Percentiles rank a stretch among this genome's conserved stretches.
Evolutionary conservation across 306 rosid genomes (phyloP).

Genomic region (Neltuma alba): DNA sequence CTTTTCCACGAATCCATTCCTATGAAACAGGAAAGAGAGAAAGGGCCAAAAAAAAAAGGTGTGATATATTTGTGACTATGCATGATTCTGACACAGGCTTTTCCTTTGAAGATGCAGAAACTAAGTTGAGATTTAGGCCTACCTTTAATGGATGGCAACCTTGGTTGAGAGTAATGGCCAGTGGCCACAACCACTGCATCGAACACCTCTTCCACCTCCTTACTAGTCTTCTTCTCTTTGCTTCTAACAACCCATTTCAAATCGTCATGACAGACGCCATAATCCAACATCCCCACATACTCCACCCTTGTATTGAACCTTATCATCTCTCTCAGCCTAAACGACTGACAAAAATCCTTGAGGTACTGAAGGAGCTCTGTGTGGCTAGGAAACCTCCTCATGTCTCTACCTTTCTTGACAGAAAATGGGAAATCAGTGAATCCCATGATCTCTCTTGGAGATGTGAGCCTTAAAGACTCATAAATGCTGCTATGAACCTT

Average conservation of each 20-base stretch:
- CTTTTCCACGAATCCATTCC: conserved; percentile 93
- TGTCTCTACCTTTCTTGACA: conserved; percentile 77
- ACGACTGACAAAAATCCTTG: conserved; percentile 69
- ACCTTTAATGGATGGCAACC: conserved; percentile 81
- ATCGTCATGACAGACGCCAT: conserved; percentile 50
- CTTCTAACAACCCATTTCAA: conserved; percentile 80
- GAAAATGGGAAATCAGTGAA: conserved; percentile 80
- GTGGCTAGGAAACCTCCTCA: conserved; percentile 88
- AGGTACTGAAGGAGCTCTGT: conserved; percentile 66
- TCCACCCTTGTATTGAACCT: conserved; percentile 81
- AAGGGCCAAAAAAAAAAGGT: neutral
- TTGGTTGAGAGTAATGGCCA: conserved; percentile 90
- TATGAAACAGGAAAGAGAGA: conserved; percentile 20
- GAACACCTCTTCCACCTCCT: conserved; percentile 64
- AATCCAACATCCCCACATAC: conserved; percentile 68
- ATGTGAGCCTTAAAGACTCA: conserved; percentile 62
- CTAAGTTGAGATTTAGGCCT: neutral
- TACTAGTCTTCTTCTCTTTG: conserved; percentile 47
- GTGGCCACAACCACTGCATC: conserved; percentile 92
- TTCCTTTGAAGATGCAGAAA: neutral
- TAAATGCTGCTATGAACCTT: conserved; percentile 82
- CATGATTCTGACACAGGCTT: conserved; percentile 6
- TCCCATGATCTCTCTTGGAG: conserved; percentile 93
- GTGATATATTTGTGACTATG: neutral
- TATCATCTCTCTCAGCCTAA: conserved; percentile 73